A percentile compares a stretch with the other conserved stretches of the same genome.
Conservation (phyloP, 2,329 filamentous ascomycete genomes). For the Fusarium redolens region DNA sequence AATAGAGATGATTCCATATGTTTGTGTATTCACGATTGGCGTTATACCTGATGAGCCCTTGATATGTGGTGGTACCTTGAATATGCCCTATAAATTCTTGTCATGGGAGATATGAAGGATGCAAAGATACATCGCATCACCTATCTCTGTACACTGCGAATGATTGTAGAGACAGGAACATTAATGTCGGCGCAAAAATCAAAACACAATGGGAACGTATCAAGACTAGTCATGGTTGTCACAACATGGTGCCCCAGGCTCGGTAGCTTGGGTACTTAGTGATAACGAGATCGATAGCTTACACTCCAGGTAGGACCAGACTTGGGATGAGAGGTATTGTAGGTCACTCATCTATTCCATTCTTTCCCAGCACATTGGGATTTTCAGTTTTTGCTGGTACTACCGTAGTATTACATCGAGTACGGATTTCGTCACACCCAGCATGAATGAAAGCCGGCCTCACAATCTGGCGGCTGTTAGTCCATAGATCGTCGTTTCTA, state of each 20-base stretch:
- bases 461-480: not conserved
- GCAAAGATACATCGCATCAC: not conserved
- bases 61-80: not conserved
- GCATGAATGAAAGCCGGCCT: not conserved
- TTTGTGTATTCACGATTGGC: not conserved
- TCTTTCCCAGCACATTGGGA: not conserved
- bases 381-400: not conserved
- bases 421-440: not conserved
- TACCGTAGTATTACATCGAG: not conserved
- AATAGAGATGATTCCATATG: conserved; percentile 45
- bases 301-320: not conserved
- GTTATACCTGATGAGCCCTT: not conserved
- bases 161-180: not conserved
- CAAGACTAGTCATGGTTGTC: not conserved
- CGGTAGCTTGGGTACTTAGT: not conserved
- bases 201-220: not conserved
- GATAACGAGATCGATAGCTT: not conserved
- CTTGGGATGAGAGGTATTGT: not conserved
- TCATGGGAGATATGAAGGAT: not conserved
- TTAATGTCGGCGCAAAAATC: not conserved
- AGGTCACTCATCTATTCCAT: not conserved
- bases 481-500: conserved; percentile 10
- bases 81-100: not conserved
- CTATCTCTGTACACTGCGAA: not conserved
- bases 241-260: not conserved